Base-by-base conservation (phyloP, 306 rosid genomes). In the Quercus ilex region DNA sequence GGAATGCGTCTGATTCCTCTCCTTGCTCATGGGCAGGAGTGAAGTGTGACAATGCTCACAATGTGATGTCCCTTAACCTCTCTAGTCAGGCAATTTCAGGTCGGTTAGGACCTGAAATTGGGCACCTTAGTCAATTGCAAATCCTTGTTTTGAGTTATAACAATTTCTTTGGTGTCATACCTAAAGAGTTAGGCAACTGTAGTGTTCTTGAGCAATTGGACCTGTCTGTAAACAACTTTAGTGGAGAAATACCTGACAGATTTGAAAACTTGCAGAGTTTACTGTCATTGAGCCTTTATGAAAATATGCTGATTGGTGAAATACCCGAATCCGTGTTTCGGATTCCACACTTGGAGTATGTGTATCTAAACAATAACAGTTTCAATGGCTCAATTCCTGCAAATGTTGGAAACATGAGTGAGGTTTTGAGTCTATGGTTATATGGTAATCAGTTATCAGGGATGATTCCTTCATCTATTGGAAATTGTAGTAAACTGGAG, bases 1-100 rank as follows among this genome's bases (percentile, higher is more conserved):
- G 98, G 98, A 77, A 75, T 74, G 76, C 81, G 17, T 89, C 90
- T 57, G 78, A 89, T 83, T 85, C 91, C 77, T 86, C 87, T 59
- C 95, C 97, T 20, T 94, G 98, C 71, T 85, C 89, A 6, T 94
- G 98, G 98, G 74, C 31, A 0, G 98, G 97, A 74, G 75, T 94
- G 25, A 30, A 74, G 11, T 92, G 98, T 56, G 86, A 88, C 87
- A 71, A n/a, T 57, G 31, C 78, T 69, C 78, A 77, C 74, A 69
- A 72, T 77, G 88, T 92, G 3, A 9, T 87, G 62, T 73, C 88
- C 79, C 88, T 94, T 11, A 84, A 92, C 65, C 87, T 94, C 77
- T 49, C 93, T 14, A 55, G 20, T 30, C 82, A 15, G 46, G 84
- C 83, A 12, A 82, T 94, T 78, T 38, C 81, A 1, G 97, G 97